Percentiles rank a stretch among this genome's conserved stretches.
Conservation (phyloP, 1,284 basidiomycete genomes). For the Cryptococcus sp. region DNA sequence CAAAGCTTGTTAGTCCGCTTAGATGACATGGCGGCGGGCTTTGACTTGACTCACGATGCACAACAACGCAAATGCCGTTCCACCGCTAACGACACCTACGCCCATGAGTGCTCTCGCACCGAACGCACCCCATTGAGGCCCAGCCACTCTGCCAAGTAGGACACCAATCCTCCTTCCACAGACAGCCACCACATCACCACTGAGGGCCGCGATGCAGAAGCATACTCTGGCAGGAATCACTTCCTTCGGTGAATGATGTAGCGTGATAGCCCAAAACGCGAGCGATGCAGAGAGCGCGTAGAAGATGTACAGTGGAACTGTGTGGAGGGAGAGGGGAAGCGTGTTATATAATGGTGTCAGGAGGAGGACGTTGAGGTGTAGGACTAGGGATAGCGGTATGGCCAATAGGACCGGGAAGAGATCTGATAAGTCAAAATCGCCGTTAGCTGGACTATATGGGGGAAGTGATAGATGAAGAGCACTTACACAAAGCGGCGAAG, state of each 20-base stretch:
- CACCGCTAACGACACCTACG: conserved; percentile 21
- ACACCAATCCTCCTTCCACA: conserved; percentile 28
- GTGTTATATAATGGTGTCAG: conserved; percentile 37
- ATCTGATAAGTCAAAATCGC: conserved; percentile 18
- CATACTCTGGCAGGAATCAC: conserved; percentile 26
- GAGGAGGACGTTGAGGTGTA: conserved; percentile 23
- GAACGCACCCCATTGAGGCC: conserved; percentile 27
- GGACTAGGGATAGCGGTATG: conserved; percentile 26
- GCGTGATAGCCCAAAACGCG: conserved; percentile 23
- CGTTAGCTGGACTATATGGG: background rate
- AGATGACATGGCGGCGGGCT: too few relatives aligned
- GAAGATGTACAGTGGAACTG: conserved; percentile 12
- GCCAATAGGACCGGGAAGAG: conserved; percentile 24
- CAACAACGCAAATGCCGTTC: conserved; percentile 25
- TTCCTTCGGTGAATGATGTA: conserved; percentile 5
- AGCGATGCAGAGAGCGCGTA: conserved; percentile 18
- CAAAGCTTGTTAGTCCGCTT: background rate
- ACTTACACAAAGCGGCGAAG: conserved; percentile 25
- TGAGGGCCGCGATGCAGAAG: conserved; percentile 27
- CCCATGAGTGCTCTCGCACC: conserved; percentile 21
- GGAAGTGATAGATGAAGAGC: background rate
- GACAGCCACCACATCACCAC: conserved; percentile 30
- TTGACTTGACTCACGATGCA: conserved; percentile 29
- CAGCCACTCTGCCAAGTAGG: conserved; percentile 18
- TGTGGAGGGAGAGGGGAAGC: conserved; percentile 30